Conservation (phyloP, 164 flowering plant species). For the Stephania japonica region DNA sequence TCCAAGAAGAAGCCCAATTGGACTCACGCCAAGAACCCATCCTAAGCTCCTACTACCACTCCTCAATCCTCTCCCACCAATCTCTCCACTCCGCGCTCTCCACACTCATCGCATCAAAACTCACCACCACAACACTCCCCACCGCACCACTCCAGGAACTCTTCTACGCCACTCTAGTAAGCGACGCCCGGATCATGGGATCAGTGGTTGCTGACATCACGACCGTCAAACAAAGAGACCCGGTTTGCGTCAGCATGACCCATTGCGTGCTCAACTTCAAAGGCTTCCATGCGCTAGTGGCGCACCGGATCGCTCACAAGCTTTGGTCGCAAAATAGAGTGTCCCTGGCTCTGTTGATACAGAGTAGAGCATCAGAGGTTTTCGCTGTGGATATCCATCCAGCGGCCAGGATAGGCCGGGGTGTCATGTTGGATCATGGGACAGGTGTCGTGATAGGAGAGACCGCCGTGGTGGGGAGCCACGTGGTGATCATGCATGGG, state of each 20-base stretch:
- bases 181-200: conserved; percentile 30
- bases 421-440: conserved; percentile 72
- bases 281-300: conserved; percentile 65
- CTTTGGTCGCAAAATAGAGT: conserved; percentile 57
- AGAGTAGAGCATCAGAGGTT: conserved; percentile 59
- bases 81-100: conserved; percentile 51
- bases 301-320: conserved; percentile 58
- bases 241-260: conserved; percentile 59
- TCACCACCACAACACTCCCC: conserved; percentile 40
- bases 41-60: conserved; percentile 40
- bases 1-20: conserved; percentile 46
- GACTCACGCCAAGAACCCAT: conserved; percentile 55
- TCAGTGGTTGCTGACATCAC: conserved; percentile 43
- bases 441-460: conserved; percentile 77
- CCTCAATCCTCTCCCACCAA: conserved; percentile 40
- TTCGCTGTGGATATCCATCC: conserved; percentile 81
- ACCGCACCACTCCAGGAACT: conserved; percentile 39
- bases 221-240: conserved; percentile 63
- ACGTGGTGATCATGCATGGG: conserved; percentile 68
- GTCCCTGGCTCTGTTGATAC: conserved; percentile 49
- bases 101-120: conserved; percentile 39
- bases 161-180: conserved; percentile 30
- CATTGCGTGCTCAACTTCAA: conserved; percentile 70
- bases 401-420: conserved; percentile 67
- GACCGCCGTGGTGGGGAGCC: conserved; percentile 63